Base-by-base conservation (phyloP, 345 rosid species). In the Lumnitzera racemosa region DNA sequence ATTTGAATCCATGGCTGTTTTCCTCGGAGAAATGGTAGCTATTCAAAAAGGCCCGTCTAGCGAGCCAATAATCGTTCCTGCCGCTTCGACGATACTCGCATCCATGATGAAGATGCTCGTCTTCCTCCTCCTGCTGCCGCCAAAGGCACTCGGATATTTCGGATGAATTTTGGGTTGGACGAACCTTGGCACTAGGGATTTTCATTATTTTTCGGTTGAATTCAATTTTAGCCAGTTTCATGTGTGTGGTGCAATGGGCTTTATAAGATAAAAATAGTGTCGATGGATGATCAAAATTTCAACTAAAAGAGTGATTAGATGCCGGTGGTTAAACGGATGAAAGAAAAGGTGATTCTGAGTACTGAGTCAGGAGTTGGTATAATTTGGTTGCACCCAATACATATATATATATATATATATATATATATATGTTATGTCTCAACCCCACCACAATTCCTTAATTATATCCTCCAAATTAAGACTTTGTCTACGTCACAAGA, bases 31-130 rank as follows among this genome's bases (percentile, higher is more conserved):
- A 75, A 56, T 47, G 83, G 61, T 79, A 82, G 55, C 87, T 82
- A 47, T 17, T 75, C 16, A 79, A 49, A 58, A 82, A 78, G 11
- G 73, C 79, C 4, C 82, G 72, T 55, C 87, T 79, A 2, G 84
- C 82, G 1, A 74, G 69, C 81, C 80, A 78, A 5, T 76, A 76
- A 13, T 78, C 78, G 0, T n/a, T 67, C 20, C 55, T 27, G 24
- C 55, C 3, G 12, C 68, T 70, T 24, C 51, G 47, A 11, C 75
- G 61, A 36, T 48, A 17, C 15, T 56, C 49, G 6, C 4, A 36
- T 36, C 13, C 0, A 36, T n/a, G 51, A 9, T 15, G 58, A 62
- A 36, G 27, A 9, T 36, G 9, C 0, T 36, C 43, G 1, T 36
- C 43, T 7, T 36, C 43, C 43, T 36, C 43, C 43, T 36, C 9